These are phyloP conservation scores for Phylloporus scabripes DNA, from an alignment of 768 basidiomycete species.

Conservation along the genomic window DNA sequence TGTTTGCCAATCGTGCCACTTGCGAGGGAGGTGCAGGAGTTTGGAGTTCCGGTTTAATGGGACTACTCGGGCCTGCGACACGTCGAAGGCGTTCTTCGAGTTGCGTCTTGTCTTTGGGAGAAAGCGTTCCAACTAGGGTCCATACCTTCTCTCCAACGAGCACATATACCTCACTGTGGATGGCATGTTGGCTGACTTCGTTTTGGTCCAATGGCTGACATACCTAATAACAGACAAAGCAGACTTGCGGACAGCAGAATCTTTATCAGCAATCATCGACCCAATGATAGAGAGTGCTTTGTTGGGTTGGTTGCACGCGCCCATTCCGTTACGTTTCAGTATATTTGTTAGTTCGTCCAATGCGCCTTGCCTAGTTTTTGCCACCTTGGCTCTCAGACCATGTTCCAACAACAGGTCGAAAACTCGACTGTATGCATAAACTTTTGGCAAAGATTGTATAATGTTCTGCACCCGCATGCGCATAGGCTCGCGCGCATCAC, in stretches of 20 bases:
- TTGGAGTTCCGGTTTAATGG: slow-evolving; percentile 37
- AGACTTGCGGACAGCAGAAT: slow-evolving; percentile 83
- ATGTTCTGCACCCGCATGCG: slow-evolving; percentile 77
- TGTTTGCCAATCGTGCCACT: slow-evolving; percentile 47
- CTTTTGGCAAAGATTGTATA: slow-evolving; percentile 77
- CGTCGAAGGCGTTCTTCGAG: slow-evolving; percentile 86
- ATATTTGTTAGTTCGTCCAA: slow-evolving; percentile 77
- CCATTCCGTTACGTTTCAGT: slow-evolving; percentile 76
- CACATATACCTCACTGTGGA: slow-evolving; percentile 67
- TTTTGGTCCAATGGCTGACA: slow-evolving; percentile 18
- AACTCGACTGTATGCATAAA: slow-evolving; percentile 90
- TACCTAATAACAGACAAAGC: slow-evolving; percentile 79
- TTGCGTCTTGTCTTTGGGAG: slow-evolving; percentile 86
- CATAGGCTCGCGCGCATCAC: slow-evolving; percentile 83
- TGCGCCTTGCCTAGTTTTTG: slow-evolving; percentile 84
- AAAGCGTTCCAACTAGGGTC: slow-evolving; percentile 66
- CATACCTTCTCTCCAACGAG: slow-evolving; percentile 85
- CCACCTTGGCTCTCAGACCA: slow-evolving; percentile 84
- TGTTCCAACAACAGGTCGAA: slow-evolving; percentile 85
- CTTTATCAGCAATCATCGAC: slow-evolving; percentile 81
- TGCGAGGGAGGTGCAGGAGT: slow-evolving; percentile 41
- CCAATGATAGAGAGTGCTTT: slow-evolving; percentile 79
- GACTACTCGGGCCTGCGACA: slow-evolving; percentile 59
- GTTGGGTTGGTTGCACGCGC: slow-evolving; percentile 65
- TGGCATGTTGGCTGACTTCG: slow-evolving; percentile 8